A percentile compares a stretch with the other conserved stretches of the same genome.
Evolutionary conservation across 768 basidiomycete species (phyloP).

Genomic region (Boletus speciosus): DNA sequence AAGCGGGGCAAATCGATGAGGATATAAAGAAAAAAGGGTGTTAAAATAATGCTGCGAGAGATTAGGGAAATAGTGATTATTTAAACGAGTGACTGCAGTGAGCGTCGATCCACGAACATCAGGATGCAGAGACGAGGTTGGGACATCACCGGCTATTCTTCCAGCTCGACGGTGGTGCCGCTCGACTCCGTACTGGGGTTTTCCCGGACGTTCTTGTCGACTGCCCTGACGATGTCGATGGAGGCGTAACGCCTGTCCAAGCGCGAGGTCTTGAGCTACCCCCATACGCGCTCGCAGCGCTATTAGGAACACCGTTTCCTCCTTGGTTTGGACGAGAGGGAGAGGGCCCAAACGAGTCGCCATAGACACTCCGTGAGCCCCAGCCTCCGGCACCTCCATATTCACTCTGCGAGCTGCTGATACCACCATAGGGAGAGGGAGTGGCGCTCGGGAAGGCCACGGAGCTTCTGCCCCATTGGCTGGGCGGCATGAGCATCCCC

Average conservation of each 20-base stretch:
- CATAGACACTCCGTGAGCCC: constrained; percentile 66
- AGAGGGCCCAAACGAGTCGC: constrained; percentile 53
- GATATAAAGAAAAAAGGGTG: constrained; percentile 10
- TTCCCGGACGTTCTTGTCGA: constrained; percentile 15
- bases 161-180: constrained; percentile 65
- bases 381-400: constrained; percentile 54
- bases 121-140: not conserved
- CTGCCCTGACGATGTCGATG: constrained; percentile 17
- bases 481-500: constrained; percentile 37
- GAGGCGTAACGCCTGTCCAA: constrained; percentile 27
- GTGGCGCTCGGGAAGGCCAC: constrained; percentile 49
- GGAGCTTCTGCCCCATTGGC: constrained; percentile 42
- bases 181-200: constrained; percentile 25
- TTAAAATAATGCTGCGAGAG: constrained; percentile 5
- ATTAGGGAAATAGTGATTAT: constrained; percentile 5
- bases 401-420: constrained; percentile 56
- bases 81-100: constrained; percentile 9
- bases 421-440: constrained; percentile 55
- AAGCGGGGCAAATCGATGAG: constrained; percentile 1
- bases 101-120: not conserved
- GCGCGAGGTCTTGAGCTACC: constrained; percentile 32
- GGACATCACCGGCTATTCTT: constrained; percentile 31
- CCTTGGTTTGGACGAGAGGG: constrained; percentile 12
- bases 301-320: constrained; percentile 5
- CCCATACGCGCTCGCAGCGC: constrained; percentile 20